Conservation (phyloP, 169 alveolate species). For the Condylostoma magnum region DNA sequence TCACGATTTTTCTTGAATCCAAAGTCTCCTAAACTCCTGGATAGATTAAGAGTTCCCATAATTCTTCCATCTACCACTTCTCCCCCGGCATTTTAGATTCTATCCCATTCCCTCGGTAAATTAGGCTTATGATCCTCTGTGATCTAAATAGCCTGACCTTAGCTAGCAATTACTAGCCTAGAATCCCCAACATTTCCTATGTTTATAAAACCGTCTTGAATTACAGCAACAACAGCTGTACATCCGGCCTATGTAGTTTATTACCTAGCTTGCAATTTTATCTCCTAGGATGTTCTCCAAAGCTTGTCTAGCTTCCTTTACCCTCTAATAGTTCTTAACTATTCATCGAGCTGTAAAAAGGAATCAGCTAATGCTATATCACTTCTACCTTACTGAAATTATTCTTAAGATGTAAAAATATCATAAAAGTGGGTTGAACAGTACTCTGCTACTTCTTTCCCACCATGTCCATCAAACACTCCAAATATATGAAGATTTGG, state of each 20-base stretch:
- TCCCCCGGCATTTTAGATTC: constrained; percentile 60
- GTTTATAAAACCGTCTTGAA: not conserved
- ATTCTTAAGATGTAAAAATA: constrained; percentile 44
- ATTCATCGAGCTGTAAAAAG: constrained; percentile 69
- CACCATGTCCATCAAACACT: constrained; percentile 86
- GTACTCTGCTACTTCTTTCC: constrained; percentile 75
- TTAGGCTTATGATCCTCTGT: constrained; percentile 70
- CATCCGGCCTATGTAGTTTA: constrained; percentile 26
- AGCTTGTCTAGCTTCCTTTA: constrained; percentile 37
- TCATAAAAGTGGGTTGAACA: constrained; percentile 52
- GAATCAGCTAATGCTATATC: constrained; percentile 69
- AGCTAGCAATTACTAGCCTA: constrained; percentile 39
- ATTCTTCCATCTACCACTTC: constrained; percentile 64
- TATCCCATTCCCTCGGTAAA: constrained; percentile 52
- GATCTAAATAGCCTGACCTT: constrained; percentile 20
- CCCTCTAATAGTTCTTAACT: constrained; percentile 51
- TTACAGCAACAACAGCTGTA: not conserved
- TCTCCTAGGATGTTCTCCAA: not conserved
- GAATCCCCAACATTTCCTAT: constrained; percentile 33
- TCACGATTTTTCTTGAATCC: constrained; percentile 62
- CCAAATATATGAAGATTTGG: constrained; percentile 54
- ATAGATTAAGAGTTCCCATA: constrained; percentile 66
- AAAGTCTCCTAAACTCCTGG: constrained; percentile 80
- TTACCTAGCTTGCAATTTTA: not conserved
- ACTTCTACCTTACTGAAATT: constrained; percentile 50